These are phyloP conservation scores for Heterobasidion parviporum DNA, from an alignment of 1,284 basidiomycete species.

Conservation along the genomic window DNA sequence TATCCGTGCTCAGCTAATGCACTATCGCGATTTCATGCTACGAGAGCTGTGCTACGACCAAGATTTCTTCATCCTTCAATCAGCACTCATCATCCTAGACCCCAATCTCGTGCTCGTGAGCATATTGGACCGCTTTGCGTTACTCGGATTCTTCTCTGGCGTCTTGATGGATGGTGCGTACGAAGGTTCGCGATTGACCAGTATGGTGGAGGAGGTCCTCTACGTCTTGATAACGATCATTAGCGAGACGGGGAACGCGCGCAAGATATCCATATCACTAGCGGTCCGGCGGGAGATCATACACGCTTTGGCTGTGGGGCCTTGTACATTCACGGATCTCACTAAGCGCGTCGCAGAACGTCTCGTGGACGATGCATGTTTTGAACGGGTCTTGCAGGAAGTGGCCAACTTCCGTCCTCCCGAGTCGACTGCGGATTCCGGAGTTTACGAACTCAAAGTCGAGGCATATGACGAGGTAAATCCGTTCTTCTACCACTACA, in stretches of 20 bases:
- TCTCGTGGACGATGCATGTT: slow-evolving; percentile 78
- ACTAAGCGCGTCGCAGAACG: slow-evolving; percentile 89
- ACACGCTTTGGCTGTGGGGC: slow-evolving; percentile 85
- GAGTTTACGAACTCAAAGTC: slow-evolving; percentile 83
- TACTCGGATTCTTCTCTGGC: slow-evolving; percentile 75
- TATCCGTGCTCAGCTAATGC: slow-evolving; percentile 91
- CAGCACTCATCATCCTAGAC: slow-evolving; percentile 72
- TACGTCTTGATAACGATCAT: slow-evolving; percentile 85
- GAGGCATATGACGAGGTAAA: slow-evolving; percentile 85
- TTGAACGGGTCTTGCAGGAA: slow-evolving; percentile 74
- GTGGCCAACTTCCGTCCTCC: slow-evolving; percentile 84
- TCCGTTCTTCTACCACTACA: slow-evolving; percentile 95
- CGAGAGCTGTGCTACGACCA: slow-evolving; percentile 97
- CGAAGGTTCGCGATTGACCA: slow-evolving; percentile 65
- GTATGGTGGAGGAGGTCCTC: slow-evolving; percentile 90
- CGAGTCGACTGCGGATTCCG: slow-evolving; percentile 70
- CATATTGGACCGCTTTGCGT: slow-evolving; percentile 85
- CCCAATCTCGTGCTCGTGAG: slow-evolving; percentile 78
- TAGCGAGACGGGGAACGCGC: slow-evolving; percentile 77
- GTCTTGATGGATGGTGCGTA: slow-evolving; percentile 50
- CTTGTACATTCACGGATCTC: slow-evolving; percentile 88
- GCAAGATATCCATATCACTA: slow-evolving; percentile 56
- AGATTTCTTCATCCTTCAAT: slow-evolving; percentile 89
- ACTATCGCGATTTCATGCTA: slow-evolving; percentile 94
- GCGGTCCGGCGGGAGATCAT: slow-evolving; percentile 83